Percentiles rank a stretch among this genome's conserved stretches.
Conservation (phyloP, 257 asterid species). For the Solanum chiquidenum region DNA sequence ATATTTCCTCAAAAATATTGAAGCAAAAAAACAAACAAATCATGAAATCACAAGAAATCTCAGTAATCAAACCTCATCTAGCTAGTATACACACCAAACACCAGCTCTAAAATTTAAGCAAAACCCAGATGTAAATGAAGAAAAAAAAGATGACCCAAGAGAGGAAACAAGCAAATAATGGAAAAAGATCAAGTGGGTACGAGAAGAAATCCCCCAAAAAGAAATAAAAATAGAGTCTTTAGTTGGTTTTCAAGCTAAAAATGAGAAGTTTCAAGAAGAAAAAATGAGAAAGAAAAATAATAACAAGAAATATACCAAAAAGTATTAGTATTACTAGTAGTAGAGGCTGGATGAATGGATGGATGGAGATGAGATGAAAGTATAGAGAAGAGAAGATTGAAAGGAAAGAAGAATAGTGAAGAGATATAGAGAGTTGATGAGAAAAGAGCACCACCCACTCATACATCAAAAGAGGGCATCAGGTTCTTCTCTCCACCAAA, state of each 20-base stretch:
- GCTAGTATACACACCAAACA: background rate
- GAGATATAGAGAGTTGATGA: constrained; percentile 10
- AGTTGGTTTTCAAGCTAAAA: background rate
- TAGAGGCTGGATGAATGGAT: background rate
- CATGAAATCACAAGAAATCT: constrained; percentile 35
- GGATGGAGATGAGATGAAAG: background rate
- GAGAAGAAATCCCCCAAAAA: background rate
- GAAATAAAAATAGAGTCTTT: background rate
- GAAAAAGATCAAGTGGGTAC: background rate
- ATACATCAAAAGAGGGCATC: constrained; percentile 70
- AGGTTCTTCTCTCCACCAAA: constrained; percentile 55
- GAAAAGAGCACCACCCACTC: constrained; percentile 73
- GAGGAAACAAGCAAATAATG: background rate
- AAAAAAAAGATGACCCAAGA: background rate
- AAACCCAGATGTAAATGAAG: background rate
- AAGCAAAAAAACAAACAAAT: constrained; percentile 15
- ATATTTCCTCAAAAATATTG: background rate
- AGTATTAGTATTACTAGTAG: background rate
- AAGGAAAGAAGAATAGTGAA: background rate
- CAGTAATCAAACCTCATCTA: background rate
- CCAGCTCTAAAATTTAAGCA: background rate
- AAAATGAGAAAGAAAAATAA: background rate
- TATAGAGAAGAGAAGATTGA: background rate
- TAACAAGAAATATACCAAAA: background rate
- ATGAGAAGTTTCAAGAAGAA: background rate